phyloP scores from a whole-genome alignment of 306 rosid species.

The Heteromeles arbutifolia region DNA sequence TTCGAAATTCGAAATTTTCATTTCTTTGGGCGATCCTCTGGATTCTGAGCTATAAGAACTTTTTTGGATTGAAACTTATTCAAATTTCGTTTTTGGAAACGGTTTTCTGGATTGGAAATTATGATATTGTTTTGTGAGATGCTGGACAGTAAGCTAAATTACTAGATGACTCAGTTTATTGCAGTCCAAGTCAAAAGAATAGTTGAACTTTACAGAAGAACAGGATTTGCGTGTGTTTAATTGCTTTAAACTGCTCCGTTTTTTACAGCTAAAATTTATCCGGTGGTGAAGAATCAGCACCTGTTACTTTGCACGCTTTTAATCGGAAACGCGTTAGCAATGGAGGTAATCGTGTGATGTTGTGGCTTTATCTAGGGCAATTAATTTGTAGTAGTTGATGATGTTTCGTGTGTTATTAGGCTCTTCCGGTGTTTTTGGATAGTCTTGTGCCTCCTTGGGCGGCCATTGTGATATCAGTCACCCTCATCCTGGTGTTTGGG shows the following conservation, averaged over 20 bases:
- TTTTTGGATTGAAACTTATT: not conserved
- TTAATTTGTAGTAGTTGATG: not conserved
- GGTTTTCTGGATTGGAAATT: not conserved
- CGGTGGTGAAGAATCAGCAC: conserved; percentile 97
- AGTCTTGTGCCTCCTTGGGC: conserved; percentile 79
- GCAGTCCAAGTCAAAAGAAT: not conserved
- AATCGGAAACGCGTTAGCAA: conserved; percentile 88
- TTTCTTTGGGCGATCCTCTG: not conserved
- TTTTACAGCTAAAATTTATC: conserved; percentile 79
- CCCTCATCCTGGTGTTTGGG: conserved; percentile 86
- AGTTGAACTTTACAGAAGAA: not conserved
- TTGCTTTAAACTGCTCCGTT: not conserved
- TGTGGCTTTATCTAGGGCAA: not conserved
- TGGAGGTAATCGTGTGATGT: conserved; percentile 60
- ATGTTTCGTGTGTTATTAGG: conserved; percentile 20
- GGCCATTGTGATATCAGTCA: conserved; percentile 76
- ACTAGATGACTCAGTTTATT: not conserved
- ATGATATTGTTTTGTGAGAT: not conserved
- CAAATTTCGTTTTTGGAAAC: not conserved
- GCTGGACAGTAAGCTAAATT: not conserved
- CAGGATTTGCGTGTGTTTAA: not conserved
- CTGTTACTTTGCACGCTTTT: conserved; percentile 89
- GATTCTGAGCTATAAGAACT: not conserved
- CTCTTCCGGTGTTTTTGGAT: conserved; percentile 93
- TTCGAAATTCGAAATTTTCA: not conserved